Evolutionary conservation across 768 basidiomycete species (phyloP).

Genomic region (Lenzites betulinus): DNA sequence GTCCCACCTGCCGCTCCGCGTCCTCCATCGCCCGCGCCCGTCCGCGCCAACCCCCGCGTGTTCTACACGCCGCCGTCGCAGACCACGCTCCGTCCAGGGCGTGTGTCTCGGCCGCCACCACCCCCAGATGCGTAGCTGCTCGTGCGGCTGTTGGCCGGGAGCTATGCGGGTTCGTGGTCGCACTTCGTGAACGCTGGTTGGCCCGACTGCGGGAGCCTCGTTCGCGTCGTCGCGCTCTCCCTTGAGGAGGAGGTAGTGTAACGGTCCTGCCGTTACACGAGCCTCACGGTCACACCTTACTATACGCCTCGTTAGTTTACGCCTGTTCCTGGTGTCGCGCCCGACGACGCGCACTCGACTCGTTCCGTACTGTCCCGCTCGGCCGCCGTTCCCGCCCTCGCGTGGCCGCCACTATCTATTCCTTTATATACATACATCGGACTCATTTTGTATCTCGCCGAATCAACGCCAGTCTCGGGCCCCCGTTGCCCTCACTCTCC

Average conservation of each 20-base stretch:
- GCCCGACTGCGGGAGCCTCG: neutral
- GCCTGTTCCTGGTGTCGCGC: too few relatives aligned
- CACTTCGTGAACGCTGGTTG: neutral
- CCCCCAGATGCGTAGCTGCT: constrained; percentile 4
- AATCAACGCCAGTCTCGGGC: neutral
- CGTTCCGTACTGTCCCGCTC: too few relatives aligned
- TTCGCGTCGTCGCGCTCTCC: neutral
- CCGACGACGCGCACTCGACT: too few relatives aligned
- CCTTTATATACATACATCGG: too few relatives aligned
- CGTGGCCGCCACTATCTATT: too few relatives aligned
- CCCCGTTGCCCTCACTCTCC: neutral
- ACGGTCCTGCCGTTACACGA: too few relatives aligned
- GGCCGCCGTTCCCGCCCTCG: too few relatives aligned
- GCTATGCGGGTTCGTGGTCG: neutral
- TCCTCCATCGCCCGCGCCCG: constrained; percentile 1
- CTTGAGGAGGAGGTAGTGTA: too few relatives aligned
- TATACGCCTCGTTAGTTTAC: too few relatives aligned
- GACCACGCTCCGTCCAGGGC: constrained; percentile 12
- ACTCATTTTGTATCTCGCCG: too few relatives aligned
- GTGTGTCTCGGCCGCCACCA: constrained; percentile 9
- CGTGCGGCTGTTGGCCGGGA: neutral
- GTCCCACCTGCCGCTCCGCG: neutral
- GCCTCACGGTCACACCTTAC: too few relatives aligned
- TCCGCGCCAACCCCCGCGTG: neutral
- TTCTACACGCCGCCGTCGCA: constrained; percentile 3